Evolutionary conservation across 2,329 filamentous ascomycete genomes (phyloP).

Genomic region (Exophiala calicioides): DNA sequence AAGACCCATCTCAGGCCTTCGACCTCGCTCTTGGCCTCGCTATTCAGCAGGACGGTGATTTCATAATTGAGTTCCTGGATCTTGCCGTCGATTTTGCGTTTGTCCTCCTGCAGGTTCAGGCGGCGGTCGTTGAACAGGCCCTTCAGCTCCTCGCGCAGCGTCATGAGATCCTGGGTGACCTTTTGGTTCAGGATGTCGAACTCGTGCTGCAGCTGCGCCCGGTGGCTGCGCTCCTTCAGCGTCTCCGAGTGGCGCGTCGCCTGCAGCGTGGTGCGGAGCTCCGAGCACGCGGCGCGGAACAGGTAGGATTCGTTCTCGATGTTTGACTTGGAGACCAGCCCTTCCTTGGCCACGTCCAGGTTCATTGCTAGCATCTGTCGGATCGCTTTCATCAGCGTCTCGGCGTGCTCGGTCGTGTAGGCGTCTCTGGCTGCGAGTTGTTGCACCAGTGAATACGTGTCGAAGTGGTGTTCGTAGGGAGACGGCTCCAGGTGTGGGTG

Average conservation of each 20-base stretch:
- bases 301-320: conserved; percentile 95
- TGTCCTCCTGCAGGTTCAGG: conserved; percentile 86
- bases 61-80: conserved; percentile 96
- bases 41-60: conserved; percentile 86
- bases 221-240: conserved; percentile 78
- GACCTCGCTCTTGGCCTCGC: conserved; percentile 87
- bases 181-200: conserved; percentile 88
- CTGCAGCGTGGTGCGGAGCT: conserved; percentile 82
- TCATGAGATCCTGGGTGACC: conserved; percentile 77
- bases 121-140: conserved; percentile 96
- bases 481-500: conserved; percentile 60
- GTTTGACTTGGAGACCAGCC: conserved; percentile 83
- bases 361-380: conserved; percentile 75
- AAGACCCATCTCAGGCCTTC: conserved; percentile 87
- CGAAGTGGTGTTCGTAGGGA: conserved; percentile 92
- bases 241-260: conserved; percentile 74
- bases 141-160: conserved; percentile 85
- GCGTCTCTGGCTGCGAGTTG: conserved; percentile 67
- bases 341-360: conserved; percentile 75
- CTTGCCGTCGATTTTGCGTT: conserved; percentile 79
- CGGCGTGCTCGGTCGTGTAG: conserved; percentile 72
- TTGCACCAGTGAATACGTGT: conserved; percentile 86
- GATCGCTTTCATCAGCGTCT: conserved; percentile 90
- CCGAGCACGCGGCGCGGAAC: conserved; percentile 89
- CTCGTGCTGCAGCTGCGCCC: conserved; percentile 87